phyloP scores from a whole-genome alignment of 1,139 yeast species.

The Lodderomyces metapsilosis region DNA sequence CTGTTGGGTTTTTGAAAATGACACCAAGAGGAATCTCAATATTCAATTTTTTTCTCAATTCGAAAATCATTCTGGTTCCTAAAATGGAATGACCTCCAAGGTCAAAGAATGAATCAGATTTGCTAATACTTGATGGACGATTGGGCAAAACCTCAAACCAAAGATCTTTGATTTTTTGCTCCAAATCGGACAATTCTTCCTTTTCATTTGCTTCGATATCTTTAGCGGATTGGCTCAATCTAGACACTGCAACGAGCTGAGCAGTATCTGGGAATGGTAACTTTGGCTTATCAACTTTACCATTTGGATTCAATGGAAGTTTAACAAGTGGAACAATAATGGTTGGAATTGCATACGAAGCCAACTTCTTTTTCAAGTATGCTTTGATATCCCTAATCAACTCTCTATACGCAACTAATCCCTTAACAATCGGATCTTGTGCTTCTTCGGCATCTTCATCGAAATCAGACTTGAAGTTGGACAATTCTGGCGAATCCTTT shows the following conservation, averaged over 20 bases:
- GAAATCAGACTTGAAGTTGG: conserved; percentile 45
- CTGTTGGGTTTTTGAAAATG: conserved; percentile 85
- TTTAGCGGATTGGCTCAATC: conserved; percentile 32
- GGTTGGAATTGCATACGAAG: conserved; percentile 91
- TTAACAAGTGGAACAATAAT: conserved; percentile 82
- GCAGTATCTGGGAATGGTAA: conserved; percentile 92
- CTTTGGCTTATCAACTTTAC: conserved; percentile 97
- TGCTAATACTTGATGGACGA: conserved; percentile 72
- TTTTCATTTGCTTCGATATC: conserved; percentile 31
- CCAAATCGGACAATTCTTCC: conserved; percentile 56
- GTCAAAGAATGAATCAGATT: conserved; percentile 90
- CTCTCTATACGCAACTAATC: conserved; percentile 72
- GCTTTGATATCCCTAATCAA: conserved; percentile 78
- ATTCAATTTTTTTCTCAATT: conserved; percentile 71
- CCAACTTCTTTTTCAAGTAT: conserved; percentile 83
- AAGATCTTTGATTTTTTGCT: conserved; percentile 67
- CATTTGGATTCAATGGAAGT: conserved; percentile 95
- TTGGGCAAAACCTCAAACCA: conserved; percentile 88
- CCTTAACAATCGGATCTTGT: conserved; percentile 70
- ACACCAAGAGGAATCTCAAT: conserved; percentile 87
- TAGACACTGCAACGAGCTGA: conserved; percentile 70
- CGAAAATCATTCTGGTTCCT: conserved; percentile 96
- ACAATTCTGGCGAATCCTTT: conserved; percentile 58
- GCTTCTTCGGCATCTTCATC: conserved; percentile 36
- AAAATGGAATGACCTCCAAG: conserved; percentile 96